Base-by-base conservation (phyloP, 2,329 filamentous ascomycete genomes). In the Xylariales sp. region DNA sequence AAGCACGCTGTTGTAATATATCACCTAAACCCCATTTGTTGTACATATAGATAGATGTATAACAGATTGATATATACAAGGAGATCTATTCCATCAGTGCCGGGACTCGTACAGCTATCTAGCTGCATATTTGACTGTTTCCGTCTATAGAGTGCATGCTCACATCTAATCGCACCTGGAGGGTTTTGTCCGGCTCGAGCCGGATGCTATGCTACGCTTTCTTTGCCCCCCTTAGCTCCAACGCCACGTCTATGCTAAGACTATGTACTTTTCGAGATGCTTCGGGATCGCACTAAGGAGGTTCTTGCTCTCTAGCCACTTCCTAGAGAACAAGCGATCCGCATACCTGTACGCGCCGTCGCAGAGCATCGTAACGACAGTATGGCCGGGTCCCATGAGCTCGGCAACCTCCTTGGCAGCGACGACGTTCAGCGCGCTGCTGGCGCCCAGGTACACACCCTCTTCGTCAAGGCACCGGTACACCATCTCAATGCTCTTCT, bases 271-370 rank as follows among this genome's bases (percentile, higher is more conserved):
- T 79, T 92, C 88, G 78, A 98, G 81, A 78, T 93, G 90, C 83
- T 93, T 87, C 6, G 96, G 96, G 78, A 99, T 91, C 50, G 94
- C 90, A 34, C 83, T 87, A 53, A 96, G 80, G 71, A 99, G 83
- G 65, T 91, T 92, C 89, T 98, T 99, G 76, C 90, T 89, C 79
- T 90, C 86, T 73, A 99, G 82, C 96, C 96, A 99, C 80, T 91
- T 94, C 80, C 89, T 89, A 53, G 93, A 97, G 83, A 99, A 99
- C 69, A 99, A 80, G 43, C 96, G 86, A 72, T 99, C 96, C 5
- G 96, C 96, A 79, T 99, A 99, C 76, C 96, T 85, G 79, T 99
- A 98, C n/a, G 96, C 96, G 68, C 96, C 96, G 78, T 99, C 96
- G 77, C 93, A 97, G 52, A 99, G 86, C 65, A 98, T 88, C 1